Percentiles rank a stretch among this genome's conserved stretches.
Conservation (phyloP, 345 rosid species). For the Lepidium africanum region DNA sequence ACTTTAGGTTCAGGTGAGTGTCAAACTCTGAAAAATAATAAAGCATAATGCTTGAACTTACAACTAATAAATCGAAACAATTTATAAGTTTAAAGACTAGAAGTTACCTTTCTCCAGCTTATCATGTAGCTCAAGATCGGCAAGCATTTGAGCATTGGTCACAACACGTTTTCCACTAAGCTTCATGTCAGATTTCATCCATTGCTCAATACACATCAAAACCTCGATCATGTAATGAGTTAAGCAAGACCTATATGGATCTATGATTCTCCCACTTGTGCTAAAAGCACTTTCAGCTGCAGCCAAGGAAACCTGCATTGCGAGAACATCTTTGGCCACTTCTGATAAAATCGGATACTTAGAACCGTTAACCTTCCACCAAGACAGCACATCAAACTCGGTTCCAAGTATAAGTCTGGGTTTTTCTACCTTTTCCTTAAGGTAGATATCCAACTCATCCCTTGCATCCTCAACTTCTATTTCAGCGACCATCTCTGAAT, state of each 20-base stretch:
- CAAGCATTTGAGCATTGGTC: too few relatives aligned
- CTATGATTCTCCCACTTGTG: too few relatives aligned
- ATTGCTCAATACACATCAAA: not conserved
- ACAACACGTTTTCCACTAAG: too few relatives aligned
- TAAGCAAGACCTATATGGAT: not conserved
- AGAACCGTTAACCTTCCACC: not conserved
- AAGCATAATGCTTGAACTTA: too few relatives aligned
- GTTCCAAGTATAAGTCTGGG: not conserved
- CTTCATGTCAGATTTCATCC: not conserved
- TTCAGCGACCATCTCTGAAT: not conserved
- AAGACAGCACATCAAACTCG: not conserved
- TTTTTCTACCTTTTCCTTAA: not conserved
- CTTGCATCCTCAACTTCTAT: not conserved
- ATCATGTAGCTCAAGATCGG: too few relatives aligned
- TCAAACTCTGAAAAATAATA: too few relatives aligned
- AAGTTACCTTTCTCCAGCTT: too few relatives aligned
- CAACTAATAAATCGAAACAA: too few relatives aligned
- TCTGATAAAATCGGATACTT: not conserved
- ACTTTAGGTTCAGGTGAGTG: too few relatives aligned
- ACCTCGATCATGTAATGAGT: not conserved
- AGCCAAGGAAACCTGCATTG: not conserved
- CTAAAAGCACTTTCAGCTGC: not conserved
- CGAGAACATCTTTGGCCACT: not conserved
- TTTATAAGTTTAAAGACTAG: too few relatives aligned
- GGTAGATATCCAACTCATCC: too few relatives aligned